Evolutionary conservation across 2,329 filamentous ascomycete genomes (phyloP), one percentile per base, ranked within the genome.

Genomic region (Penicillium sp.): DNA sequence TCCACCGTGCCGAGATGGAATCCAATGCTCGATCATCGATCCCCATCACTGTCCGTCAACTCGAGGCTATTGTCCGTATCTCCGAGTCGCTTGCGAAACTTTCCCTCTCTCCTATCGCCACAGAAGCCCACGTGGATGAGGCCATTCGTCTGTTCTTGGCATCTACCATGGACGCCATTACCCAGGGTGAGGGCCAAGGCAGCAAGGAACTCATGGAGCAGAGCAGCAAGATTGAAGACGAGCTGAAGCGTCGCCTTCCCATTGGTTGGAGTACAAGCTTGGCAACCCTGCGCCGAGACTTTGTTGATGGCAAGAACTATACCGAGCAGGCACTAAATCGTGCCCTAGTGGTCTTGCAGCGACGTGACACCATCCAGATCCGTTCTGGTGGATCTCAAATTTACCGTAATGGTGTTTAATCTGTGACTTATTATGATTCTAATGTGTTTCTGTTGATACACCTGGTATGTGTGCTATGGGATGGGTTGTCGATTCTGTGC

Each of bases 111-210:
- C 88, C 92, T 4, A 82, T 97, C 40, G 94, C 93, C 2, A 92
- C 89, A 0, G 93, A 97, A 73, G 82, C 85, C 44, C 94, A 99
- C 69, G 94, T 99, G 50, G 93, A 99, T 69, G 94, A 99, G 77
- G 94, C 94, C 2, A 99, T 99, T 67, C 88, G 94, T 0, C 83
- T 99, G 16, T 99, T 99, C 86, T 80, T 99, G 30, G 94, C 92
- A 62, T 92, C 88, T 4, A 99, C 94, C 55, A 97, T 99, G 94
- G 93, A 99, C 69, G 94, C 94, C 8, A 91, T 97, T 54, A 93
- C 90, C 57, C 91, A 96, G 67, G 93, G 92, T 57, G 88, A 89
- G 63, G 89, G 88, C 61, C 85, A 89, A 65, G 90, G 90, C 36
- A 91, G 87, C 68, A 88, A 90, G 60, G 93, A 97, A 75, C 79